Base-by-base conservation (phyloP, 2,329 filamentous ascomycete species). In the Fusarium sp. region DNA sequence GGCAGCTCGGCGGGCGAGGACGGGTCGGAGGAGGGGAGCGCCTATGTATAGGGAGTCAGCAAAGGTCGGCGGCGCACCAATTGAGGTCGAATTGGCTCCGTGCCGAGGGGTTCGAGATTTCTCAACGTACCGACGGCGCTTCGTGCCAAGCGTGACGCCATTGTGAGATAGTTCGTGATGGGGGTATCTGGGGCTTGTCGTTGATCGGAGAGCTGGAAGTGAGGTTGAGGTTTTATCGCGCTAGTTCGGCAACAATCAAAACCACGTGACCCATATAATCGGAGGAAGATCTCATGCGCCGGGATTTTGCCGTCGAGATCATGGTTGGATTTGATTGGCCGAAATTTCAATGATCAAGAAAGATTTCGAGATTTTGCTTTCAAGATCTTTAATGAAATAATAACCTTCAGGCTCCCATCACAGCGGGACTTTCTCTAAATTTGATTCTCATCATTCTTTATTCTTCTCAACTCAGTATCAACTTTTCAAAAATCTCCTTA, bases 81-180 rank as follows among this genome's bases (percentile, higher is more conserved):
- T 77, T 77, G 73, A 34, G 50, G 34, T 45, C 52, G 44, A 61
- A 65, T 62, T 58, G 57, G 57, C 34, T 61, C 39, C 30, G 26
- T 40, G 51, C 65, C 53, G 62, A 60, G 48, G 36, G 23, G 17
- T 39, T 56, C 51, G 54, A 55, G 48, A 17, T 61, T 40, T 53
- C 53, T 54, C 51, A 28, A 89, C 93, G 82, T 89, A 98, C 95
- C 92, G 85, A 95, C 86, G 85, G 94, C 93, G 88, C 90, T 94
- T 89, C 92, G 94, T 88, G 91, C 93, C 86, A 98, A 88, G 88
- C 94, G 93, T 84, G 93, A 97, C 88, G 95, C 95, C 95, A 98
- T 98, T 91, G 86, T 92, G 87, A 82, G 81, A 84, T 85, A 81
- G 83, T 78, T 83, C 81, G 83, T 81, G 82, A 83, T 84, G 84